Base-by-base conservation (phyloP, 208 protist species). In the Vickermania ingenoplastis region DNA sequence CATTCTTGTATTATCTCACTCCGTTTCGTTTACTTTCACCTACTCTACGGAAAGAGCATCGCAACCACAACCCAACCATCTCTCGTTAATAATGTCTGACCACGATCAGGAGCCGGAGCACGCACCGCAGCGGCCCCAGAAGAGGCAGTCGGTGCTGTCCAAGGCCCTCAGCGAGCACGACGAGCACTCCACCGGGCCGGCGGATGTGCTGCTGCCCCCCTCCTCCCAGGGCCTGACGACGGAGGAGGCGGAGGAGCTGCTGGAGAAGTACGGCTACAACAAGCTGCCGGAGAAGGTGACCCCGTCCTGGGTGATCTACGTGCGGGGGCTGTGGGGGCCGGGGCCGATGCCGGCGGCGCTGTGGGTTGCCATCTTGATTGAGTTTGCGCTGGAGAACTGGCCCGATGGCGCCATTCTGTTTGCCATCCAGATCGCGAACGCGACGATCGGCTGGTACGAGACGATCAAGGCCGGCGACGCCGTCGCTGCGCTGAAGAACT, bases 401-500 rank as follows among this genome's bases (percentile, higher is more conserved):
- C 41, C 73, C 14, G 78, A 85, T 50, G 71, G 63, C 3, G 72
- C 61, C 31, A 68, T 86, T 45, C 63, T 86, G 27, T 63, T 83
- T 17, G 59, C 57, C 25, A 73, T 83, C 41, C 66, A 71, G 59
- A 65, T 83, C 17, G 72, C 64, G 2, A 83, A 79, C 45, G 73
- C 72, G 17, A 51, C 45, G 14, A 71, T 79, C 53, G 71, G 60
- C 17, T 97, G 77, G 56, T 85, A 78, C n/a, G n/a, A n/a, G n/a
- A n/a, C n/a, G n/a, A n/a, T n/a, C n/a, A n/a, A n/a, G n/a, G n/a
- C n/a, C n/a, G 83, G 77, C 52, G 81, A 92, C 64, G 90, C 90
- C 7, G 72, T 96, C 0, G 82, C 59, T 1, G 89, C 83, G 2
- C 65, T 97, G 17, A 81, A 78, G 51, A 64, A 62, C 21, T 71